Conservation (phyloP, 345 rosid genomes). For the Stellera chamaejasme region DNA sequence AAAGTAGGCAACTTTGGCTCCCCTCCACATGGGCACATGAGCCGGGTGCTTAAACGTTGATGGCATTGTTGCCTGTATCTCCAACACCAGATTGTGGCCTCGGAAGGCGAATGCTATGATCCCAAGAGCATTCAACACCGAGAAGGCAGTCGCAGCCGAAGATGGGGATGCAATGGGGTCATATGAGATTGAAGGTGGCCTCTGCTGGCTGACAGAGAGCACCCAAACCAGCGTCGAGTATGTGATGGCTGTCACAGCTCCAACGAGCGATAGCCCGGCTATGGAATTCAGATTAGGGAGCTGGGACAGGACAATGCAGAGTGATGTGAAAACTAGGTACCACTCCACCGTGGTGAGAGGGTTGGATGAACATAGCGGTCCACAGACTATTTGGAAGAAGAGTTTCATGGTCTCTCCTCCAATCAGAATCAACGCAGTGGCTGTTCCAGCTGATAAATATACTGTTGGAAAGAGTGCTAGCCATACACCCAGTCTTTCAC, state of each 20-base stretch:
- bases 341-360: slow-evolving; percentile 93
- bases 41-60: slow-evolving; percentile 97
- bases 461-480: slow-evolving; percentile 94
- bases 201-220: slow-evolving; percentile 84
- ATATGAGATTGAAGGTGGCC: slow-evolving; percentile 74
- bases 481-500: slow-evolving; percentile 87
- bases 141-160: slow-evolving; percentile 48
- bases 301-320: slow-evolving; percentile 90
- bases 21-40: slow-evolving; percentile 98
- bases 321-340: slow-evolving; percentile 92
- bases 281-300: slow-evolving; percentile 97
- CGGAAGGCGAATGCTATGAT: slow-evolving; percentile 89
- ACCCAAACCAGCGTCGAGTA: slow-evolving; percentile 96
- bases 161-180: slow-evolving; percentile 67
- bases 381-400: slow-evolving; percentile 88
- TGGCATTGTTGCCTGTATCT: slow-evolving; percentile 99
- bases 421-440: slow-evolving; percentile 78
- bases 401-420: slow-evolving; percentile 98
- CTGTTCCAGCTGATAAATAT: slow-evolving; percentile 93
- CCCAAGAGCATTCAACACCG: slow-evolving; percentile 88
- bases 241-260: slow-evolving; percentile 90
- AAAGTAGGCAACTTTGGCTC: slow-evolving; percentile 90
- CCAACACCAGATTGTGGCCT: slow-evolving; percentile 84
- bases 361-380: slow-evolving; percentile 77
- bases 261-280: slow-evolving; percentile 88